Conservation (phyloP, 192 early-diverging fungal genomes). For the Coemansia javaensis region DNA sequence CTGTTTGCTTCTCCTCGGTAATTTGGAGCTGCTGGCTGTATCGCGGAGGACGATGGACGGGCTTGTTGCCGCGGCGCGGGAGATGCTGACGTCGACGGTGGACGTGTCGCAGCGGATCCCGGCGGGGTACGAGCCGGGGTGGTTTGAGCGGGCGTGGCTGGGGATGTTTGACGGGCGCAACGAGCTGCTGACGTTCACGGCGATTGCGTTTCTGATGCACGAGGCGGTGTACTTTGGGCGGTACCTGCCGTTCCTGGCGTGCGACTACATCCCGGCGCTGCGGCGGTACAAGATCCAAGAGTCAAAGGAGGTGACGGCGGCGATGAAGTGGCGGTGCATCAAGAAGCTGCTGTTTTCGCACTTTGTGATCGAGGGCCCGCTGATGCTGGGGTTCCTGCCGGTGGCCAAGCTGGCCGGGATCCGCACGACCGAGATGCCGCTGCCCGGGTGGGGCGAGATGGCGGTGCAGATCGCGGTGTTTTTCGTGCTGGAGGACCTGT, state of each 20-base stretch:
- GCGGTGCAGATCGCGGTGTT: conserved; percentile 65
- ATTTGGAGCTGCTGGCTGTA: neutral
- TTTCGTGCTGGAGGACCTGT: conserved; percentile 84
- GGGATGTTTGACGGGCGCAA: conserved; percentile 64
- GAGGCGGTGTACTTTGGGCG: conserved; percentile 91
- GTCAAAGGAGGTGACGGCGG: conserved; percentile 56
- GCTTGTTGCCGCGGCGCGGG: conserved; percentile 16
- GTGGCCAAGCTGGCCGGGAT: conserved; percentile 79
- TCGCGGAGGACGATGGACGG: conserved; percentile 5
- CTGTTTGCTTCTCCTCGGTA: neutral
- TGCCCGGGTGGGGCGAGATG: conserved; percentile 72
- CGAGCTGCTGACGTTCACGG: conserved; percentile 64
- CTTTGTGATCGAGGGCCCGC: conserved; percentile 75
- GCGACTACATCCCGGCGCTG: conserved; percentile 81
- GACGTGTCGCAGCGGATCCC: conserved; percentile 26
- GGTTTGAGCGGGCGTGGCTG: conserved; percentile 60
- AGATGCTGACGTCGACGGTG: conserved; percentile 36
- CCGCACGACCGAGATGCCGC: conserved; percentile 73
- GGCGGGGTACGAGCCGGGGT: conserved; percentile 29
- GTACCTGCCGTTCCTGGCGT: conserved; percentile 78
- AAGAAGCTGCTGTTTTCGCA: conserved; percentile 71
- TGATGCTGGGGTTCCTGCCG: conserved; percentile 87
- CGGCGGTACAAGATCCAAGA: conserved; percentile 89
- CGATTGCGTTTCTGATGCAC: conserved; percentile 80
- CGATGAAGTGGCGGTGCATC: conserved; percentile 70